Base-by-base conservation (phyloP, 495 filamentous ascomycete genomes). In the Aspergillus cavernicola region DNA sequence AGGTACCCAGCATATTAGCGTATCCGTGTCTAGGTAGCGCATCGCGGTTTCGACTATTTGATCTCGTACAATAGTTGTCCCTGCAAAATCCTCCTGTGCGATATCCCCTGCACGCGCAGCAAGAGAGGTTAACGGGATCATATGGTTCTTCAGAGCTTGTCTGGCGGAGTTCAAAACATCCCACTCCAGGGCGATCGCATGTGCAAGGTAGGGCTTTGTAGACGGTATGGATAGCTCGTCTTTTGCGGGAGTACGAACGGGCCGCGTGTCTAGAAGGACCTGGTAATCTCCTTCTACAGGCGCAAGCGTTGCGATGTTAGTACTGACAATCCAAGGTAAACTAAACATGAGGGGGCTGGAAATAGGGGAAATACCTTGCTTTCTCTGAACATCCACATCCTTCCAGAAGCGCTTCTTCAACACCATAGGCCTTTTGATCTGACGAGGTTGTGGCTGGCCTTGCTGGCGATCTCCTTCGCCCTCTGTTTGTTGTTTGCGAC, bases 21-120 rank as follows among this genome's bases (percentile, higher is more conserved):
- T 92, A 67, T 98, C 93, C 0, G 93, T 98, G 50, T 91, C 83
- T 6, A 98, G 75, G 66, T 97, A 97, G 8, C 87, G 80, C 77
- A 97, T 80, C 29, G 90, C 68, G 42, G 82, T 87, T 10, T 63
- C 71, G 16, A 85, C 67, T 12, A 96, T 85, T 28, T 78, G 73
- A 1, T 77, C 59, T 35, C 91, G 75, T 26, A 72, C 71, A 6
- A 66, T 67, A 0, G 57, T 55, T 9, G 64, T 43, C 0, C 73
- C 77, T 23, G 66, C 38, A n/a, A 80, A 80, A 61, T 87, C 84
- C 55, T 90, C 84, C 20, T 75, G 76, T 20, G 71, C 74, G 46
- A 97, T 88, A 58, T 96, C 91, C 20, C 89, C 65, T 0, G 89
- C 90, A 6, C 95, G 84, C 18, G 88, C 85, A 13, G 83, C 74